phyloP scores from a whole-genome alignment of 768 basidiomycete genomes.

The Sarcodon aspratus region DNA sequence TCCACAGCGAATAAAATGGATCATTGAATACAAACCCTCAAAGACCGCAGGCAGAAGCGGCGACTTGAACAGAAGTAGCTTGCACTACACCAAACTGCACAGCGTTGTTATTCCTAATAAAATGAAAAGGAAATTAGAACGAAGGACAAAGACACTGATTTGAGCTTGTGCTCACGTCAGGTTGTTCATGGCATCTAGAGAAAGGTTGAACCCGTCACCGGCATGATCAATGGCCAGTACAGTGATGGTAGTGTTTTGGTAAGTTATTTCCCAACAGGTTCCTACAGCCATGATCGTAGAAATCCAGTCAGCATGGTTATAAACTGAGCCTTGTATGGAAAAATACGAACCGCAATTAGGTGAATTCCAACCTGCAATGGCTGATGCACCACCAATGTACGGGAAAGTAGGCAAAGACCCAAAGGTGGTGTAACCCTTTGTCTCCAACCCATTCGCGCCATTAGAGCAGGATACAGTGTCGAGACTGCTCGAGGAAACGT shows the following conservation, averaged over 20 bases:
- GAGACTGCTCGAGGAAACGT: conserved; percentile 17
- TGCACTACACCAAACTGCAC: not conserved
- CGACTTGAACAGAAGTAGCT: not conserved
- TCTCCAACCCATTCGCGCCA: conserved; percentile 24
- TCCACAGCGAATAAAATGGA: not conserved
- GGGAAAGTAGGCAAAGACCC: conserved; percentile 26
- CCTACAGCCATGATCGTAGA: conserved; percentile 21
- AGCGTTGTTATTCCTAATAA: not conserved
- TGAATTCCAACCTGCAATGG: conserved; percentile 18
- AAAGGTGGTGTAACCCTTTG: conserved; percentile 24
- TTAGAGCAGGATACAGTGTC: conserved; percentile 24
- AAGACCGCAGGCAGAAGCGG: not conserved
- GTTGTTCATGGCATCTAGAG: conserved; percentile 21
- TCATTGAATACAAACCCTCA: not conserved
- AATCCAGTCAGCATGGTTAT: conserved; percentile 15
- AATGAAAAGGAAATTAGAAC: not conserved
- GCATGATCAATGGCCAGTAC: conserved; percentile 21
- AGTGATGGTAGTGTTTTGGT: conserved; percentile 14
- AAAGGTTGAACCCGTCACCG: conserved; percentile 22
- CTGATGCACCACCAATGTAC: conserved; percentile 21
- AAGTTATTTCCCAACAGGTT: conserved; percentile 21
- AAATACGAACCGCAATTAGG: conserved; percentile 20
- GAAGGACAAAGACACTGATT: not conserved
- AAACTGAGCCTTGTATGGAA: conserved; percentile 10
- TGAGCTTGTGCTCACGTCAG: conserved; percentile 28